phyloP scores from a whole-genome alignment of 2,329 filamentous ascomycete genomes.

The Botryotinia convoluta region DNA sequence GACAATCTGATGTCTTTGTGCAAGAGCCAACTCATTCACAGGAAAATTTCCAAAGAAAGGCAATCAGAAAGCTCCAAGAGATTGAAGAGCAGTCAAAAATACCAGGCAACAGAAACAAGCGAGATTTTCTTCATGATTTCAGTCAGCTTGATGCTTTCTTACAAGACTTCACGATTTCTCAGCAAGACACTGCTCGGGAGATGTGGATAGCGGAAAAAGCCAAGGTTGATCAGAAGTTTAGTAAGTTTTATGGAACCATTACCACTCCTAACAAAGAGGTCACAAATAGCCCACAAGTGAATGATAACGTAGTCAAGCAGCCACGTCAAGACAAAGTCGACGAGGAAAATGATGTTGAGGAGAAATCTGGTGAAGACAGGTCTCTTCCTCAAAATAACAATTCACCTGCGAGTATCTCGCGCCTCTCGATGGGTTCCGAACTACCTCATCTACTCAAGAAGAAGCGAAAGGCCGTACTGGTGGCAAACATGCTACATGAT shows the following conservation, averaged over 20 bases:
- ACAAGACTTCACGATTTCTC: background rate
- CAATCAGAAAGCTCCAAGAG: background rate
- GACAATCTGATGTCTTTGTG: too few relatives aligned
- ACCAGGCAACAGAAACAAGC: background rate
- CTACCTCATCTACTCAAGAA: background rate
- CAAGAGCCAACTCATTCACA: background rate
- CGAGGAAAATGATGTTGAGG: background rate
- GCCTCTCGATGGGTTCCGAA: background rate
- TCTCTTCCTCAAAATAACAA: too few relatives aligned
- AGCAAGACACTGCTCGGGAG: background rate
- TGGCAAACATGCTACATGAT: background rate
- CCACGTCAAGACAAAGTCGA: background rate
- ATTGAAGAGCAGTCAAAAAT: background rate
- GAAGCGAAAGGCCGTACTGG: background rate
- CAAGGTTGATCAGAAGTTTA: background rate
- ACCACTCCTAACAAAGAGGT: background rate
- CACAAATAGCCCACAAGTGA: background rate
- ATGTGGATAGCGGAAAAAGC: background rate
- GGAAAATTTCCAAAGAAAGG: background rate
- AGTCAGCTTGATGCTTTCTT: background rate
- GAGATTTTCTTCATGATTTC: background rate
- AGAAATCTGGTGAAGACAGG: background rate
- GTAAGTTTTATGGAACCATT: background rate
- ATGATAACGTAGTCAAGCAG: background rate
- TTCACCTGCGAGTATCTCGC: background rate